These are phyloP conservation scores for Clitopilus passeckerianus DNA, from an alignment of 768 basidiomycete species.

Conservation along the genomic window DNA sequence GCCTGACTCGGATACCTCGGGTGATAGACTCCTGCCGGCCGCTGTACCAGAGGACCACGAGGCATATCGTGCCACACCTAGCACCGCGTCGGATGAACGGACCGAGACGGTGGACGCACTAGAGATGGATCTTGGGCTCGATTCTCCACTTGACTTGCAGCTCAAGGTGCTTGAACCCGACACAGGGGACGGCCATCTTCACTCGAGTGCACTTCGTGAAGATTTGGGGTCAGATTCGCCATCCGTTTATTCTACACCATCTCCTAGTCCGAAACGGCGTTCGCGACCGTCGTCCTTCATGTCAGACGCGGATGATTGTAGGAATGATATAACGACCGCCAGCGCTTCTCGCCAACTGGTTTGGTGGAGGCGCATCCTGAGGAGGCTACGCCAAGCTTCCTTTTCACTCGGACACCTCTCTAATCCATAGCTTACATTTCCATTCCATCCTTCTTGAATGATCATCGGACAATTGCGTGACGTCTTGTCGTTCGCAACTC, in stretches of 20 bases:
- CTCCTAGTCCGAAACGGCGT: neutral
- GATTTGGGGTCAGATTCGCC: neutral
- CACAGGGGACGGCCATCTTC: neutral
- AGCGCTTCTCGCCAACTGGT: neutral
- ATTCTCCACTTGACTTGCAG: neutral
- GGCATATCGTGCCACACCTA: neutral
- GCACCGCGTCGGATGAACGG: neutral
- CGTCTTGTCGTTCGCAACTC: no score
- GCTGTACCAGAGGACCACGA: neutral
- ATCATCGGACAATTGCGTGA: no score
- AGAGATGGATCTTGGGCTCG: neutral
- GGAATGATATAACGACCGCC: neutral
- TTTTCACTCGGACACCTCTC: no score
- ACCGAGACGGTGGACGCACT: neutral
- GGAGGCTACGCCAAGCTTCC: no score
- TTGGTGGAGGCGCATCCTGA: no score
- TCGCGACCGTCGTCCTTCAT: neutral
- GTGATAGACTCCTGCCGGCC: no score
- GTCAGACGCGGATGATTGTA: neutral
- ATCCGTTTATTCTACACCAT: neutral
- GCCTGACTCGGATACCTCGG: neutral
- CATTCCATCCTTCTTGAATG: no score
- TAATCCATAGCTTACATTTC: no score
- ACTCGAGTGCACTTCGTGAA: neutral
- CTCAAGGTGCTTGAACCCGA: neutral